Conservation (phyloP, 2,329 filamentous ascomycete genomes). For the Aspergillus sp. region DNA sequence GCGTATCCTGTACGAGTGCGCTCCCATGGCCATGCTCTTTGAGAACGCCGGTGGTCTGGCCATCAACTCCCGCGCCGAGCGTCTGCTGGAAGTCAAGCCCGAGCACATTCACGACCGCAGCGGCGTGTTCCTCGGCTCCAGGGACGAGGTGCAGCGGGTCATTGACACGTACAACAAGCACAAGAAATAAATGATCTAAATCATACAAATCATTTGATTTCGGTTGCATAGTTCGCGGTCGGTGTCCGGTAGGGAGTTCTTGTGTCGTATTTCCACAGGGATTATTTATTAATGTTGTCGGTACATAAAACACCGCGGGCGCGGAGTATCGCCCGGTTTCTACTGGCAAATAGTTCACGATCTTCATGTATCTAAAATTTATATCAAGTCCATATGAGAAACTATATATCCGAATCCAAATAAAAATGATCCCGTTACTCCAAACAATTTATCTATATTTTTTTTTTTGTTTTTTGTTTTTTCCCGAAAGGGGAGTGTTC, state of each 20-base stretch:
- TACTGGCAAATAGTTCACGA: background rate
- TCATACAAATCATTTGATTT: background rate
- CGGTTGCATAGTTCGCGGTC: background rate
- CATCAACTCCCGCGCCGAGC: conserved; percentile 83
- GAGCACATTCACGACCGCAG: conserved; percentile 93
- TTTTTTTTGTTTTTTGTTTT: no score
- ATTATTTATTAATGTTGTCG: background rate
- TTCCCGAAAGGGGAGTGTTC: no score
- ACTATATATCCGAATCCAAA: background rate
- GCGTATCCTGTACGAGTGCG: conserved; percentile 95
- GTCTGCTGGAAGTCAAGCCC: conserved; percentile 86
- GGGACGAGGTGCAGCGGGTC: conserved; percentile 93
- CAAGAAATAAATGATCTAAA: conserved; percentile 27
- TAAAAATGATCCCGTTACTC: no score
- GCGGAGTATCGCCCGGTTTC: background rate
- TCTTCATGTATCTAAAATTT: background rate
- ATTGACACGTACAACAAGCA: conserved; percentile 71
- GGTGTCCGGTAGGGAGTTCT: conserved; percentile 12
- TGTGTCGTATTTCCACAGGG: background rate
- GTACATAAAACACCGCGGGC: background rate
- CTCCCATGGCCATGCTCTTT: conserved; percentile 98
- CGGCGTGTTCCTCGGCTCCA: conserved; percentile 94
- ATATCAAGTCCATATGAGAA: background rate
- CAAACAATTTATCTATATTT: no score
- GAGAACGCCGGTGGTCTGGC: conserved; percentile 97